A percentile compares a stretch with the other conserved stretches of the same genome.
phyloP scores from a whole-genome alignment of 2,329 filamentous ascomycete genomes.

The Aspergillus fischeri region DNA sequence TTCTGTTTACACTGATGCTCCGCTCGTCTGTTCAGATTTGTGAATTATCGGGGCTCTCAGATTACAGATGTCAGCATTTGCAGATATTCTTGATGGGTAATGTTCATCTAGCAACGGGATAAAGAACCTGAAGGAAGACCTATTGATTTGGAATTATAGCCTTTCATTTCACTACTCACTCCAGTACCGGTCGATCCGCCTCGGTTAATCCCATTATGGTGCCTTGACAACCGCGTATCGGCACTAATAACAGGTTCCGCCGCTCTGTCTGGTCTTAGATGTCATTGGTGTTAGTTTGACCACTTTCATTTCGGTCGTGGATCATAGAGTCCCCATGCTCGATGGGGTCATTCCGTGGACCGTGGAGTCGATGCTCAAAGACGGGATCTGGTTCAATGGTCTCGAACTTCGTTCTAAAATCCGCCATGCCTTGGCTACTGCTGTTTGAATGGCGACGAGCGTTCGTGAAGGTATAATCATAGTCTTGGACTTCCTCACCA shows the following conservation, averaged over 20 bases:
- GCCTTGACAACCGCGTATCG: too few relatives aligned
- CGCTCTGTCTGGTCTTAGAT: constrained; percentile 11
- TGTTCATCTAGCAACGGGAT: neutral
- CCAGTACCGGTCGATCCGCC: neutral
- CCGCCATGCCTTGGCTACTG: constrained; percentile 66
- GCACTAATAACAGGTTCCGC: too few relatives aligned
- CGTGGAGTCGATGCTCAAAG: constrained; percentile 83
- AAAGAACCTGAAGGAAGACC: neutral
- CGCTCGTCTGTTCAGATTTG: neutral
- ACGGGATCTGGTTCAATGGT: constrained; percentile 82
- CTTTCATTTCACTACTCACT: neutral
- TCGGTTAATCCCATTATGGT: neutral
- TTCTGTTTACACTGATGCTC: neutral
- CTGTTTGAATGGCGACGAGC: constrained; percentile 90
- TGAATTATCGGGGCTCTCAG: neutral
- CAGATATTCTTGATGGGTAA: neutral
- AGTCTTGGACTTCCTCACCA: constrained; percentile 80
- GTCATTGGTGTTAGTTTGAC: constrained; percentile 25
- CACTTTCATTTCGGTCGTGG: constrained; percentile 45
- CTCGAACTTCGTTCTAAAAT: constrained; percentile 98
- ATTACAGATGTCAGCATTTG: neutral
- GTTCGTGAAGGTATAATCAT: constrained; percentile 78
- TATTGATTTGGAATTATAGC: neutral
- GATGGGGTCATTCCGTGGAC: constrained; percentile 51
- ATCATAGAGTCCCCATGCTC: constrained; percentile 13